These are phyloP conservation scores for Ambrosia hybrid DNA, from an alignment of 140 eudicot species.

Conservation along the genomic window DNA sequence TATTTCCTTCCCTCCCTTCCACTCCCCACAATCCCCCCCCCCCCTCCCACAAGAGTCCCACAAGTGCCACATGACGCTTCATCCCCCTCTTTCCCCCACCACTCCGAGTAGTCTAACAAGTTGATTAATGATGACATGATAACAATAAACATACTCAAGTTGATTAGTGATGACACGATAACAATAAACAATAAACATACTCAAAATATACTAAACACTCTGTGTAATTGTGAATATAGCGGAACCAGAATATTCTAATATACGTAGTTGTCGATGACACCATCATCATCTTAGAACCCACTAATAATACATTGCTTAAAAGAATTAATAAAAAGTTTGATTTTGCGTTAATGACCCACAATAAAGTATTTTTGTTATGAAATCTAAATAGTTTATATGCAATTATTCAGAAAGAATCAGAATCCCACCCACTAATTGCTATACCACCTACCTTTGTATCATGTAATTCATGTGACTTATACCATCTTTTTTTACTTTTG, in stretches of 20 bases:
- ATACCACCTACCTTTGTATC: conserved; percentile 21
- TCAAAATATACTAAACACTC: no score
- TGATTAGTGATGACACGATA: no score
- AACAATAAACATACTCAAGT: no score
- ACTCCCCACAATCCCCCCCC: no score
- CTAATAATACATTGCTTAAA: neutral
- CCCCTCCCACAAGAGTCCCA: no score
- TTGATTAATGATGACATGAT: no score
- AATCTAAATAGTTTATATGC: neutral
- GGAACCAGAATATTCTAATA: neutral
- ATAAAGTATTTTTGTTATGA: neutral
- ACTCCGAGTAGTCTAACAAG: no score
- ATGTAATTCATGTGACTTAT: conserved; percentile 26
- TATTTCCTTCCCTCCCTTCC: no score
- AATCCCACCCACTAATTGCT: conserved; percentile 23
- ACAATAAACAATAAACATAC: no score
- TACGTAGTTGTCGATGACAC: neutral
- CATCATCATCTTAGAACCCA: neutral
- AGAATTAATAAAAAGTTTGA: neutral
- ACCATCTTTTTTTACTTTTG: conserved; percentile 6
- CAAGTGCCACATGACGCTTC: no score
- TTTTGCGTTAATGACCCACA: neutral
- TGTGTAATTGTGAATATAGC: no score
- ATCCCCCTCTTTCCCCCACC: no score
- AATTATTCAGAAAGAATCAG: conserved; percentile 22